Evolutionary conservation across 2,329 filamentous ascomycete species (phyloP), one percentile per base, ranked within the genome.

Genomic region (Thielaviopsis ethacetica): DNA sequence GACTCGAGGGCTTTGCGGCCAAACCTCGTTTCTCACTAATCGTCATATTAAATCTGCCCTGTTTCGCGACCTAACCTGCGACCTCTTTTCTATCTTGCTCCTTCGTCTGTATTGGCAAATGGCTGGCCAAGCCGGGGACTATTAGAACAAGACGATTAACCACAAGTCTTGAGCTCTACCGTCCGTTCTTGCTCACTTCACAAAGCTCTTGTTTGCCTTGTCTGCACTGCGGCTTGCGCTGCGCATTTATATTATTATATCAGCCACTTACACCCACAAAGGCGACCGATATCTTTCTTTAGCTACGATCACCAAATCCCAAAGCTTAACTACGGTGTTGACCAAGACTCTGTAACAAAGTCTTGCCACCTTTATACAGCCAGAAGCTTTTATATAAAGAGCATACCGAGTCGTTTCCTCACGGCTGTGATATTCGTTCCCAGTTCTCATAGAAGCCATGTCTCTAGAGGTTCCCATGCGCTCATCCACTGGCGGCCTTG

Each of bases 401-500:
- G n/a, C 27, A 9, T 21, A 17, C n/a, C 15, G 9, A 49, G 44
- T 9, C n/a, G 44, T 10, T 49, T 49, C 6, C 10, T 19, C n/a
- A 19, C 9, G 6, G 4, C n/a, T 17, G 5, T 3, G 2, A 17
- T 10, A 21, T 10, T 21, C n/a, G 5, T 13, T 4, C 44, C 13
- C n/a, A 5, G n/a, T 10, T 10, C 6, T 21, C 44, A 49, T 21
- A 49, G 4, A 59, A 64, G 64, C 64, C 70, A 82, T 82, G 79
- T 80, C 80, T 68, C 73, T 83, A 68, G 77, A 81, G 71, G 81
- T 76, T 67, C 81, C 82, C 62, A 69, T 86, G 65, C 74, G 81
- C 66, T 79, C 81, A 62, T 85, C 83, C 62, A 79, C 79, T 61
- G 79, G 53, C 34, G 58, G 58, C 21, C 44, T 56, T 52, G 53